phyloP scores from a whole-genome alignment of 768 basidiomycete species.

The Leccinellum albellum region DNA sequence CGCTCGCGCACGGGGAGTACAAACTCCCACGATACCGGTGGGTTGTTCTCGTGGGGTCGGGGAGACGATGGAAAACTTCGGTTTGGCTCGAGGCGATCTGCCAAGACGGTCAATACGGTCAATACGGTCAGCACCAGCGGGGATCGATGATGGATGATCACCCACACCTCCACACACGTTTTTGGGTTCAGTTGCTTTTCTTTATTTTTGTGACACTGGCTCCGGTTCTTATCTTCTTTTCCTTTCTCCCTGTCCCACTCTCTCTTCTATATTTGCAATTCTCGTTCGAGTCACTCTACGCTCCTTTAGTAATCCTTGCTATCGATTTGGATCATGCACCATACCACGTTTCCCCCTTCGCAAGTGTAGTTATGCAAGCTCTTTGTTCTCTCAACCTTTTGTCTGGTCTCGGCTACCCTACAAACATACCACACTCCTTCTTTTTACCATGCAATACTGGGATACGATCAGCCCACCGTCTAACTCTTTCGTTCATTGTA shows the following conservation, averaged over 20 bases:
- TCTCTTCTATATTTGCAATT: neutral
- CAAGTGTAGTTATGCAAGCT: conserved; percentile 31
- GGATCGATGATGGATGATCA: conserved; percentile 21
- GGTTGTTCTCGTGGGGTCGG: conserved; percentile 67
- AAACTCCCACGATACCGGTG: conserved; percentile 63
- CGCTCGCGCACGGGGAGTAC: conserved; percentile 75
- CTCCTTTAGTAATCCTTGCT: conserved; percentile 32
- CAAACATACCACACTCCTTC: conserved; percentile 13
- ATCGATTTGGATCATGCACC: conserved; percentile 16
- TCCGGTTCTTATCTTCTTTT: neutral
- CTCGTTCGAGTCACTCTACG: neutral
- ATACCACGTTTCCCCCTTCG: conserved; percentile 15
- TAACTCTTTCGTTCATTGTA: conserved; percentile 19
- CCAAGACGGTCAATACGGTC: conserved; percentile 35
- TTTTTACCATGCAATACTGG: conserved; percentile 10
- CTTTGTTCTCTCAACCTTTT: conserved; percentile 7
- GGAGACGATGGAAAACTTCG: conserved; percentile 63
- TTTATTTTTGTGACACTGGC: conserved; percentile 5
- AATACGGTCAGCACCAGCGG: conserved; percentile 14
- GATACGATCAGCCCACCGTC: conserved; percentile 21
- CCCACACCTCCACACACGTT: neutral
- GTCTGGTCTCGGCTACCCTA: conserved; percentile 4
- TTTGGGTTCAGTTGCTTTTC: neutral
- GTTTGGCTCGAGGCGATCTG: conserved; percentile 70
- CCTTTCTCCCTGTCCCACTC: neutral